These are phyloP conservation scores for Barnettozyma hawaiiensis DNA, from an alignment of 1,139 yeast genomes.

Conservation along the genomic window DNA sequence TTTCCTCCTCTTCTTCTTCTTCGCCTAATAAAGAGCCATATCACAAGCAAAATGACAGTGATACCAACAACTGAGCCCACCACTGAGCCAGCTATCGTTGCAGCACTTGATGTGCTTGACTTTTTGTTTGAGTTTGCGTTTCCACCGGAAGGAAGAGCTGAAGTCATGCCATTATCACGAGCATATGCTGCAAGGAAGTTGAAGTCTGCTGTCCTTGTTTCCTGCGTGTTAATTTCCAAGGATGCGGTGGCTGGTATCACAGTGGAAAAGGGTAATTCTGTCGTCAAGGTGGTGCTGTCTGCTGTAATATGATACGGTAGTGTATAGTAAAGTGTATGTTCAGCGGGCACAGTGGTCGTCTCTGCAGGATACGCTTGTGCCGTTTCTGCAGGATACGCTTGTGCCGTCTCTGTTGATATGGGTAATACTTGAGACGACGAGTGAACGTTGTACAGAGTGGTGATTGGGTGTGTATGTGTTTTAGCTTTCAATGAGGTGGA, in stretches of 20 bases:
- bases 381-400: neutral
- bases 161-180: conserved; percentile 17
- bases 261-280: conserved; percentile 32
- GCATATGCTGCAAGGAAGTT: conserved; percentile 16
- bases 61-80: conserved; percentile 40
- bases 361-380: neutral
- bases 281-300: conserved; percentile 33
- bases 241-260: conserved; percentile 24
- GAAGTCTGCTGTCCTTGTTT: conserved; percentile 31
- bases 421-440: neutral
- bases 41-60: conserved; percentile 23
- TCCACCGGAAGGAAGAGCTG: neutral
- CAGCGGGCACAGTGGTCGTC: neutral
- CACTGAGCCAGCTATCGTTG: conserved; percentile 40
- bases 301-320: conserved; percentile 40
- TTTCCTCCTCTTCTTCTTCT: conserved; percentile 11
- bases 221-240: conserved; percentile 23
- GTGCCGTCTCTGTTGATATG: neutral
- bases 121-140: too few relatives aligned
- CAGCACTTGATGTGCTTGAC: conserved; percentile 21
- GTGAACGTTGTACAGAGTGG: neutral
- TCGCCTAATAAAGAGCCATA: conserved; percentile 19
- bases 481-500: neutral
- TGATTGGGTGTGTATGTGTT: neutral
- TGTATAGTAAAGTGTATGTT: conserved; percentile 28